Percentiles rank a stretch among this genome's conserved stretches.
Evolutionary conservation across 2,329 filamentous ascomycete genomes (phyloP).

Genomic region (Fusarium avenaceum): DNA sequence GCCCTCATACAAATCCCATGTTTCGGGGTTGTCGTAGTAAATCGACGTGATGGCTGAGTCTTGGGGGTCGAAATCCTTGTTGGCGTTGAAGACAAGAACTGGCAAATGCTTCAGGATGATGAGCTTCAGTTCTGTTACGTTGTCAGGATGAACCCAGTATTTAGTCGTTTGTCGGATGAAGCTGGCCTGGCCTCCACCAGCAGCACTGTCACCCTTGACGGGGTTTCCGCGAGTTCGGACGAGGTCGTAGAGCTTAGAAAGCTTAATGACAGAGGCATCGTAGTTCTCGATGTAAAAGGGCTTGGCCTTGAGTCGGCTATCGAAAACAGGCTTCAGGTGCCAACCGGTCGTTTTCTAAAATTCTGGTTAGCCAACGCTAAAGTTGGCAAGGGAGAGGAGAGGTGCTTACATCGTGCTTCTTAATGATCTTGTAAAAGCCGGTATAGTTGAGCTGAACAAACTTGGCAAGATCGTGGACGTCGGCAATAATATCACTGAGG

Average conservation of each 20-base stretch:
- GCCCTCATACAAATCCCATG: constrained; percentile 93
- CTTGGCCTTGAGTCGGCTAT: constrained; percentile 91
- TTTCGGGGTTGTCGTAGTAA: constrained; percentile 96
- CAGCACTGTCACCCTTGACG: constrained; percentile 89
- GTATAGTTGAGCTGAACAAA: constrained; percentile 99
- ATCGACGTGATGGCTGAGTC: constrained; percentile 98
- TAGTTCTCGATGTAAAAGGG: constrained; percentile 99
- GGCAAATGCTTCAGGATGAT: constrained; percentile 98
- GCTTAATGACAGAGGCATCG: constrained; percentile 92
- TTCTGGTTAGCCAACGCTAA: constrained; percentile 38
- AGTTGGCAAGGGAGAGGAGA: not conserved
- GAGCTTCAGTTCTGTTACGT: constrained; percentile 97
- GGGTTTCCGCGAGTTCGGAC: constrained; percentile 95
- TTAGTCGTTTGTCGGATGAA: constrained; percentile 98
- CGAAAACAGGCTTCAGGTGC: constrained; percentile 96
- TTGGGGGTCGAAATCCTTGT: constrained; percentile 92
- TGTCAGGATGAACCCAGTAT: constrained; percentile 99
- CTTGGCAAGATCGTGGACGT: constrained; percentile 97
- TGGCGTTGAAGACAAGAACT: constrained; percentile 96
- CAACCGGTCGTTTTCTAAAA: constrained; percentile 90
- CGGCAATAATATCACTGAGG: constrained; percentile 96
- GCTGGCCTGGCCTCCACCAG: constrained; percentile 92
- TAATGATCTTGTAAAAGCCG: constrained; percentile 99
- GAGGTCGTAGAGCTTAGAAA: constrained; percentile 94
- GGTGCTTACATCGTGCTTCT: constrained; percentile 90